Evolutionary conservation across 2,329 filamentous ascomycete genomes (phyloP).

Genomic region (Monilinia fructicola): DNA sequence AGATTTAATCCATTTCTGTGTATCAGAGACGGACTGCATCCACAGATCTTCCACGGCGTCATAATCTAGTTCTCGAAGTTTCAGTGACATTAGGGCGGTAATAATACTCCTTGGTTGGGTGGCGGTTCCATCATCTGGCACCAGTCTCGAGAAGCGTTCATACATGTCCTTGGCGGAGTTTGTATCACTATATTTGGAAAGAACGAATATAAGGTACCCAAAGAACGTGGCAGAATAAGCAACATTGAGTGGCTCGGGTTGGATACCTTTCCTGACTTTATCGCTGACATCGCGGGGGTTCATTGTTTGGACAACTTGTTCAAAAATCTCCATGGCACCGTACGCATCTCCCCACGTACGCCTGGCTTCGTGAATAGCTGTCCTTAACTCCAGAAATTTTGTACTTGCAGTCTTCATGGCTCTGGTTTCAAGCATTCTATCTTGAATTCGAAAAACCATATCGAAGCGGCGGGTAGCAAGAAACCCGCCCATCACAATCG

Average conservation of each 20-base stretch:
- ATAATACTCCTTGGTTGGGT: constrained; percentile 56
- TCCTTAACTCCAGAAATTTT: constrained; percentile 45
- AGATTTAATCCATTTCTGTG: constrained; percentile 47
- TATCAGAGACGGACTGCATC: constrained; percentile 58
- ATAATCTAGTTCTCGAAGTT: constrained; percentile 57
- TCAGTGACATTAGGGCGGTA: constrained; percentile 65
- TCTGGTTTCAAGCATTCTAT: constrained; percentile 44
- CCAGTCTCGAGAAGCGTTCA: constrained; percentile 50
- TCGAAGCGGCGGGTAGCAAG: constrained; percentile 41
- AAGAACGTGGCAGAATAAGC: constrained; percentile 46
- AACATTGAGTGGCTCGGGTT: constrained; percentile 32
- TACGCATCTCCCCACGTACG: constrained; percentile 14
- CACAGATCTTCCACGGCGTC: constrained; percentile 65
- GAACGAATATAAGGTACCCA: constrained; percentile 55
- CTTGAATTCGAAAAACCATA: constrained; percentile 50
- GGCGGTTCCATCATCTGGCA: constrained; percentile 41
- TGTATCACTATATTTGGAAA: constrained; percentile 49
- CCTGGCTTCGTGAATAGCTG: constrained; percentile 27
- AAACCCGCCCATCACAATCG: constrained; percentile 52
- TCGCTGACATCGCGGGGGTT: constrained; percentile 35
- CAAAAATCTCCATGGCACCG: constrained; percentile 35
- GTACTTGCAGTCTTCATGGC: constrained; percentile 46
- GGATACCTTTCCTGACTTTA: constrained; percentile 33
- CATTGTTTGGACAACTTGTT: constrained; percentile 30
- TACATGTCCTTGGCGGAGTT: constrained; percentile 55